phyloP scores from a whole-genome alignment of 768 basidiomycete species.

The Cystobasidium onofrii region DNA sequence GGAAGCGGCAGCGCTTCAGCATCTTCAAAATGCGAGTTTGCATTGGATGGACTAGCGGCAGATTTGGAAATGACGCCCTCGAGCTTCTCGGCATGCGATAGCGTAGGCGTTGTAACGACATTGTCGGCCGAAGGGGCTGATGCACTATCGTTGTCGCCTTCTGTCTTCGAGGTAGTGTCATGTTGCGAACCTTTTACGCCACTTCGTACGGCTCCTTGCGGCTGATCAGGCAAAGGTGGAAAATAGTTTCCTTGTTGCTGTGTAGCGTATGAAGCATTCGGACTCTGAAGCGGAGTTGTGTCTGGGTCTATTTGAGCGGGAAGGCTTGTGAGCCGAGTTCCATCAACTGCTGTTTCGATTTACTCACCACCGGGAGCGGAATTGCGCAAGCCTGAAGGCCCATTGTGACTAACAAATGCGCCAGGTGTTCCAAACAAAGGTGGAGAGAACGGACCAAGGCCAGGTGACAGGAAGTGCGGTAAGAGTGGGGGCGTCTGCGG shows the following conservation, averaged over 20 bases:
- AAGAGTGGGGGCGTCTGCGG: slow-evolving; percentile 49
- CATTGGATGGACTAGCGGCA: neutral
- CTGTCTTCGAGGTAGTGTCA: neutral
- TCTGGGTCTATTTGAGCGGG: neutral
- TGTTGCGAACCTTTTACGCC: neutral
- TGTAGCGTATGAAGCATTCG: neutral
- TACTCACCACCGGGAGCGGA: slow-evolving; percentile 7
- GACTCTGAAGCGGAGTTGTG: slow-evolving; percentile 9
- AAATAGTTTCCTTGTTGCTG: slow-evolving; percentile 1
- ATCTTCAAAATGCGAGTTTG: neutral
- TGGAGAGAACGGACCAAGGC: slow-evolving; percentile 40
- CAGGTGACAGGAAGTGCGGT: slow-evolving; percentile 58
- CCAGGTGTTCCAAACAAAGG: neutral
- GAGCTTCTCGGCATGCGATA: neutral
- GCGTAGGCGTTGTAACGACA: neutral
- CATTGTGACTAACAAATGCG: slow-evolving; percentile 17
- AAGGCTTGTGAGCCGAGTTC: neutral
- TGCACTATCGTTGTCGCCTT: neutral
- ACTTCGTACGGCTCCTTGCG: neutral
- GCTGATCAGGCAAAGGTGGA: neutral
- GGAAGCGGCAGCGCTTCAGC: neutral
- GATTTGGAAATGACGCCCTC: neutral
- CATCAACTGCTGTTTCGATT: neutral
- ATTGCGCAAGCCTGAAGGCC: slow-evolving; percentile 31
- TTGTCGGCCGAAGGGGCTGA: neutral